Conservation (phyloP, 140 eudicot species). For the Cichorium intybus region DNA sequence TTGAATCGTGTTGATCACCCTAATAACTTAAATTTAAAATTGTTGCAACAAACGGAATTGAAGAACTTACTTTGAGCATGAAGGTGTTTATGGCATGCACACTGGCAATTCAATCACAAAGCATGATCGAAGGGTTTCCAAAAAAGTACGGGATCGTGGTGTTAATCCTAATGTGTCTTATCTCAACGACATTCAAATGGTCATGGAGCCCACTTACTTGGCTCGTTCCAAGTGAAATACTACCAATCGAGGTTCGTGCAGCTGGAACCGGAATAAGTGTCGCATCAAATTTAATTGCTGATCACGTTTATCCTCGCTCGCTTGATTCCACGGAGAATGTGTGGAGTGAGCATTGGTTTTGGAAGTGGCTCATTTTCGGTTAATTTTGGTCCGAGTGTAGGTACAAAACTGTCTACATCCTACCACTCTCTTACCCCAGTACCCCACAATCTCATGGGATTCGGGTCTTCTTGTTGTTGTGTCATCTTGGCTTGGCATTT, state of each 20-base stretch:
- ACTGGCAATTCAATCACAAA: conserved; percentile 27
- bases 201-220: conserved; percentile 59
- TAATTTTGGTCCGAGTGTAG: not conserved
- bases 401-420: too few relatives aligned
- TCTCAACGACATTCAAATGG: conserved; percentile 41
- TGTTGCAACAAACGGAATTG: not conserved
- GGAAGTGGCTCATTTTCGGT: conserved; percentile 20
- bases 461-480: too few relatives aligned
- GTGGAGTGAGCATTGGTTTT: conserved; percentile 47
- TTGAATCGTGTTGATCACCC: not conserved
- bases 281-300: conserved; percentile 33
- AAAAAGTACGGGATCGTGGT: conserved; percentile 20
- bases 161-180: conserved; percentile 39
- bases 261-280: conserved; percentile 41
- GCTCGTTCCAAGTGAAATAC: conserved; percentile 44
- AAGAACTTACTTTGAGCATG: conserved; percentile 15
- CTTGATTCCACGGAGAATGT: conserved; percentile 34
- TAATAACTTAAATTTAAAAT: too few relatives aligned
- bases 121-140: not conserved
- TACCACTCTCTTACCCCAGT: too few relatives aligned
- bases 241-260: conserved; percentile 45
- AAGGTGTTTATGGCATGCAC: conserved; percentile 42
- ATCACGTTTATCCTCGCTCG: conserved; percentile 41
- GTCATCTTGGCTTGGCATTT: too few relatives aligned
- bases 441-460: too few relatives aligned